These are phyloP conservation scores for Pichia sp. DNA, from an alignment of 1,139 yeast species.

Conservation along the genomic window DNA sequence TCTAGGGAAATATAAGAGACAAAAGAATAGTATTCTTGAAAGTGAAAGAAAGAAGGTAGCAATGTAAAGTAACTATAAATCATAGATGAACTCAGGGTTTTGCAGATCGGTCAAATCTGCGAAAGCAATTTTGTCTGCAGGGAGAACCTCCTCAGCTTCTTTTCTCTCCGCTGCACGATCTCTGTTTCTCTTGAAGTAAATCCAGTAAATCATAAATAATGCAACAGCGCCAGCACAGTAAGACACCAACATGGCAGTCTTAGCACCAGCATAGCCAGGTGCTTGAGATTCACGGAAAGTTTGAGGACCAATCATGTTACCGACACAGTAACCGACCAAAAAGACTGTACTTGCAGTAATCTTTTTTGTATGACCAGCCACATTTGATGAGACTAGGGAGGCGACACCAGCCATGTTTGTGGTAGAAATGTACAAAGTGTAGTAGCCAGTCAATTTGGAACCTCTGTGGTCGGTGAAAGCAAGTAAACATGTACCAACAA, in stretches of 20 bases:
- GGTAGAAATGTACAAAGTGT: slow-evolving; percentile 31
- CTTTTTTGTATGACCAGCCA: slow-evolving; percentile 45
- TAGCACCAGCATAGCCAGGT: slow-evolving; percentile 42
- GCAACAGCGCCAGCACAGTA: slow-evolving; percentile 21
- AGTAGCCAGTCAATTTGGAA: slow-evolving; percentile 42
- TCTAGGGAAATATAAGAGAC: background rate
- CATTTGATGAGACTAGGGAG: slow-evolving; percentile 41
- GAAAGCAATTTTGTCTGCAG: slow-evolving; percentile 41
- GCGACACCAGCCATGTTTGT: slow-evolving; percentile 31
- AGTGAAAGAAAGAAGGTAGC: background rate
- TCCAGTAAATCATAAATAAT: slow-evolving; percentile 16
- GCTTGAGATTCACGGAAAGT: slow-evolving; percentile 41
- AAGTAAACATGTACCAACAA: slow-evolving; percentile 16
- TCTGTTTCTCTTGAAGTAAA: slow-evolving; percentile 24
- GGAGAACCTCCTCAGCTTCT: slow-evolving; percentile 12
- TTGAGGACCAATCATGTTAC: slow-evolving; percentile 58
- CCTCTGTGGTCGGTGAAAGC: slow-evolving; percentile 22
- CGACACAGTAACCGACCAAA: slow-evolving; percentile 54
- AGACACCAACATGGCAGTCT: slow-evolving; percentile 30
- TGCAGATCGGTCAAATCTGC: slow-evolving; percentile 47
- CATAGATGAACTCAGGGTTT: slow-evolving; percentile 43
- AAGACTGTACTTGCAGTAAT: slow-evolving; percentile 52
- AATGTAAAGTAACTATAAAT: background rate
- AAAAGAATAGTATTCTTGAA: background rate
- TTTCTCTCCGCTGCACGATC: slow-evolving; percentile 19